Percentiles rank a stretch among this genome's conserved stretches.
phyloP scores from a whole-genome alignment of 2,329 filamentous ascomycete genomes.

The Ramularia collo-cygni region DNA sequence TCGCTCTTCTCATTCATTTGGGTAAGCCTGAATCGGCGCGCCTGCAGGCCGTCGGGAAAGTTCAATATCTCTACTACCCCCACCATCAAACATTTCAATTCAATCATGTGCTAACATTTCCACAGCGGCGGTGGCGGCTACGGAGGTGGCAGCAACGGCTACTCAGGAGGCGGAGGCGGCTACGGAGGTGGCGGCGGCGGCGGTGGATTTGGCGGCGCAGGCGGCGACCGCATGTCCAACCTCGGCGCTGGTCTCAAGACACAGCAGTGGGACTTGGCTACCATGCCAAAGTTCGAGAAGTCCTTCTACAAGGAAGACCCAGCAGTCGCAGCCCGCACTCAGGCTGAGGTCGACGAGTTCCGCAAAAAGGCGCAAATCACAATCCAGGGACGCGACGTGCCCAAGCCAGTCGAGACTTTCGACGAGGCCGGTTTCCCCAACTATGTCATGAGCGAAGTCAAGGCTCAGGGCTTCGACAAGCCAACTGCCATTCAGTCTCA shows the following conservation, averaged over 20 bases:
- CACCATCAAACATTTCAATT: slow-evolving; percentile 4
- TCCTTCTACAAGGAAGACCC: slow-evolving; percentile 97
- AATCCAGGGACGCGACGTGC: slow-evolving; percentile 70
- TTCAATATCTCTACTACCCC: slow-evolving; percentile 7
- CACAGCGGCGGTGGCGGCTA: slow-evolving; percentile 29
- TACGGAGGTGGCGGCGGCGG: slow-evolving; percentile 31
- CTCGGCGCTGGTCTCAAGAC: slow-evolving; percentile 82
- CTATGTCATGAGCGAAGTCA: slow-evolving; percentile 98
- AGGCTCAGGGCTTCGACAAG: slow-evolving; percentile 89
- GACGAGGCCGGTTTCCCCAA: slow-evolving; percentile 95
- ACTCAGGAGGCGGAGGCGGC: slow-evolving; percentile 28
- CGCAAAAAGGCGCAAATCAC: slow-evolving; percentile 79
- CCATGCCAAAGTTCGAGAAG: slow-evolving; percentile 95
- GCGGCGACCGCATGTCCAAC: slow-evolving; percentile 89
- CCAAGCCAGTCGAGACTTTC: slow-evolving; percentile 92
- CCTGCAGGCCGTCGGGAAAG: slow-evolving; percentile 26
- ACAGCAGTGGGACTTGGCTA: slow-evolving; percentile 75
- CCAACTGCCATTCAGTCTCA: slow-evolving; percentile 97
- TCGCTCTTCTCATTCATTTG: slow-evolving; percentile 36
- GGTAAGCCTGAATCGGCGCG: slow-evolving; percentile 39
- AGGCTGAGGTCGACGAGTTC: slow-evolving; percentile 79
- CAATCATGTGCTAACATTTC: slow-evolving; percentile 9
- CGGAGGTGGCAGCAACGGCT: slow-evolving; percentile 26
- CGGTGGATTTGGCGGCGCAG: slow-evolving; percentile 51
- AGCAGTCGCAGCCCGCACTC: slow-evolving; percentile 65